phyloP scores from a whole-genome alignment of 176 grass and related monocot species.

The Areca catechu region DNA sequence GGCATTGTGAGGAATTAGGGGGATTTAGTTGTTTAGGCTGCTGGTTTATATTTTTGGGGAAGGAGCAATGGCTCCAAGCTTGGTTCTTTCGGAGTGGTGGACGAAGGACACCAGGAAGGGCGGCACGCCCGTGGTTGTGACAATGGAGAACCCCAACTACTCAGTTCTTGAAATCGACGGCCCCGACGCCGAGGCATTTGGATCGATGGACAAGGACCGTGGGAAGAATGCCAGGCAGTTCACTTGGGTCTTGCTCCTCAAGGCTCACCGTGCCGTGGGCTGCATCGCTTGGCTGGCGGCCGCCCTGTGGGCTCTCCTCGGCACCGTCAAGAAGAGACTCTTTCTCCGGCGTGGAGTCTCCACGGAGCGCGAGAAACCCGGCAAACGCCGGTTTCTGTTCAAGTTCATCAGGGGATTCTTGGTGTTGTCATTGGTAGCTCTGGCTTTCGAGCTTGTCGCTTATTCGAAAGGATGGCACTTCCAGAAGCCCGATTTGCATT shows the following conservation, averaged over 20 bases:
- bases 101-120: slow-evolving; percentile 36
- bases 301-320: slow-evolving; percentile 32
- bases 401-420: slow-evolving; percentile 52
- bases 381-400: slow-evolving; percentile 32
- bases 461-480: slow-evolving; percentile 74
- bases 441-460: slow-evolving; percentile 46
- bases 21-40: no score
- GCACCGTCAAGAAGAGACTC: slow-evolving; percentile 30
- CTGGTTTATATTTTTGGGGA: no score
- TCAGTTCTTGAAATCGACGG: slow-evolving; percentile 57
- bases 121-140: slow-evolving; percentile 52
- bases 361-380: slow-evolving; percentile 4
- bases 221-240: slow-evolving; percentile 74
- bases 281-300: slow-evolving; percentile 37
- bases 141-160: slow-evolving; percentile 81
- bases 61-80: slow-evolving; percentile 41
- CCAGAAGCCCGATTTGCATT: slow-evolving; percentile 24
- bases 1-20: no score
- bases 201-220: slow-evolving; percentile 43
- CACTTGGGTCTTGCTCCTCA: slow-evolving; percentile 65
- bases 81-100: slow-evolving; percentile 37
- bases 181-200: slow-evolving; percentile 31
- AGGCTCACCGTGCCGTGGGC: slow-evolving; percentile 44
- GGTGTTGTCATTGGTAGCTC: slow-evolving; percentile 34
- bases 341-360: neutral